phyloP scores from a whole-genome alignment of 768 basidiomycete species.

The Tricholoma sp. region DNA sequence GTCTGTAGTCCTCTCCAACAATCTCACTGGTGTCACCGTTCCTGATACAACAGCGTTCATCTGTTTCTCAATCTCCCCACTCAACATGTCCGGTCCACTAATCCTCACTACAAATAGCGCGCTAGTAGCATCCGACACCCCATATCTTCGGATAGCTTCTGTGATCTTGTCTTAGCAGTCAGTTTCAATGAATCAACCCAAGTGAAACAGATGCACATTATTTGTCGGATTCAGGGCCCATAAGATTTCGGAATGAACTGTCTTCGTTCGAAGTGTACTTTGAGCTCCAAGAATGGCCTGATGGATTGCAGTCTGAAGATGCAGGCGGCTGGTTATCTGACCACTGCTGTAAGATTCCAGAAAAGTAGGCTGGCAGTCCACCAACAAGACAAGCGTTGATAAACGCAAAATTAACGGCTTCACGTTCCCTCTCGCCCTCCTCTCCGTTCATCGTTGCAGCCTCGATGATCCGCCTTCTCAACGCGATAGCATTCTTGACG shows the following conservation, averaged over 20 bases:
- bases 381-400: conserved; percentile 80
- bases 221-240: conserved; percentile 83
- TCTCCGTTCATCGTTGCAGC: conserved; percentile 58
- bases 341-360: not conserved
- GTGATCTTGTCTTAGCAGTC: conserved; percentile 56
- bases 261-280: conserved; percentile 68
- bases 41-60: conserved; percentile 63
- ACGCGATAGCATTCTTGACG: conserved; percentile 55
- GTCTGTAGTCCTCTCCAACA: conserved; percentile 50
- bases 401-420: conserved; percentile 86
- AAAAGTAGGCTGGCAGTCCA: conserved; percentile 9
- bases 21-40: conserved; percentile 39
- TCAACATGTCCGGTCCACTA: conserved; percentile 27
- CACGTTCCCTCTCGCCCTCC: conserved; percentile 64
- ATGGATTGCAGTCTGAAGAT: conserved; percentile 79
- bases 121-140: conserved; percentile 62
- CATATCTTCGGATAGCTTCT: conserved; percentile 83
- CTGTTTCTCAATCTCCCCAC: conserved; percentile 37
- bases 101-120: conserved; percentile 74
- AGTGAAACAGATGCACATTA: conserved; percentile 33
- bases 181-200: not conserved
- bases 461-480: conserved; percentile 64
- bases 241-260: conserved; percentile 89
- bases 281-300: conserved; percentile 74
- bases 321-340: conserved; percentile 77